phyloP scores from a whole-genome alignment of 495 filamentous ascomycete genomes.

The Hypoxylon perforatum region DNA sequence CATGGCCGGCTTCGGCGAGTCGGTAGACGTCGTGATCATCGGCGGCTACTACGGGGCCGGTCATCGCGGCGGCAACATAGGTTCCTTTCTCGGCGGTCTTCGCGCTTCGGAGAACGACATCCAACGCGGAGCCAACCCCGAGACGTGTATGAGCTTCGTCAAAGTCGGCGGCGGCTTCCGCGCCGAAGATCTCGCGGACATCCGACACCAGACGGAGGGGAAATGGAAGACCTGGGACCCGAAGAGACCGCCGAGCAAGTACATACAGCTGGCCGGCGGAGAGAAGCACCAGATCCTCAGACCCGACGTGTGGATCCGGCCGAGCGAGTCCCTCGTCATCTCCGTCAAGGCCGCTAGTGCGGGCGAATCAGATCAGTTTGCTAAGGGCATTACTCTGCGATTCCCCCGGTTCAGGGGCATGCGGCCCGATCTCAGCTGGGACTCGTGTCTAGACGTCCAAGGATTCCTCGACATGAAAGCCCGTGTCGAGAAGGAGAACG shows the following conservation, averaged over 20 bases:
- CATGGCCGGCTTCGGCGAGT: constrained; percentile 96
- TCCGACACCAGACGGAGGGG: constrained; percentile 85
- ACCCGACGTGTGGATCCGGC: constrained; percentile 94
- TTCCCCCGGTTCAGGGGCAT: constrained; percentile 92
- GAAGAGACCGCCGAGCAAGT: constrained; percentile 80
- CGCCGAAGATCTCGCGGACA: constrained; percentile 82
- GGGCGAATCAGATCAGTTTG: constrained; percentile 77
- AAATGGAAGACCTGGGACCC: constrained; percentile 91
- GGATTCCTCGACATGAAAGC: constrained; percentile 80
- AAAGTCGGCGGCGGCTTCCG: constrained; percentile 95
- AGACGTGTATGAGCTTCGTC: constrained; percentile 91
- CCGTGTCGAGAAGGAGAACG: constrained; percentile 75
- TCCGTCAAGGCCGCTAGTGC: constrained; percentile 92
- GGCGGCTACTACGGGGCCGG: constrained; percentile 95
- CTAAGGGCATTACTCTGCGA: constrained; percentile 80
- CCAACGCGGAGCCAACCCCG: constrained; percentile 62
- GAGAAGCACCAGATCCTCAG: constrained; percentile 75
- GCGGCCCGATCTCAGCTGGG: constrained; percentile 85
- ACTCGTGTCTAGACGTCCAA: constrained; percentile 76
- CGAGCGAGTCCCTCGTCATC: constrained; percentile 85
- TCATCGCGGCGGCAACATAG: constrained; percentile 80
- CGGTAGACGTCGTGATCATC: constrained; percentile 86
- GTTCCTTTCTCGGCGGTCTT: constrained; percentile 89
- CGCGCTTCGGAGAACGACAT: constrained; percentile 77
- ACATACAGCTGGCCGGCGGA: constrained; percentile 84